phyloP scores from a whole-genome alignment of 1,284 basidiomycete species.

The Ustilago xerochloae region DNA sequence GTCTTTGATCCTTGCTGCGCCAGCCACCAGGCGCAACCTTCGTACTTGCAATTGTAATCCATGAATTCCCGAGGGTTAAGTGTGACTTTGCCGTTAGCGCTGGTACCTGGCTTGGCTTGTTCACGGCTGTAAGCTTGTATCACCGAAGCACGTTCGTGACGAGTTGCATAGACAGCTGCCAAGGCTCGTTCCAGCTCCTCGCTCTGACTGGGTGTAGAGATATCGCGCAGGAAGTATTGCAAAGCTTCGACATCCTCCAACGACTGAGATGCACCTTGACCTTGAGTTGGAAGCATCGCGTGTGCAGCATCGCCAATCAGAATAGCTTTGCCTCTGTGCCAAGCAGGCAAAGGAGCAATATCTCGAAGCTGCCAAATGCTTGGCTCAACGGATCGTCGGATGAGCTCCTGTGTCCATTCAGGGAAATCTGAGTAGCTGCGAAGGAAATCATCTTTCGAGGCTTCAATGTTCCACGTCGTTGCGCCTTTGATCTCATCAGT shows the following conservation, averaged over 20 bases:
- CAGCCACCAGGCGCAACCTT: slow-evolving; percentile 6
- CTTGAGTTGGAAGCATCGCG: slow-evolving; percentile 44
- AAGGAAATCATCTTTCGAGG: slow-evolving; percentile 37
- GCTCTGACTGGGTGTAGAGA: neutral
- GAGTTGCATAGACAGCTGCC: neutral
- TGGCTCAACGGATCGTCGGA: slow-evolving; percentile 69
- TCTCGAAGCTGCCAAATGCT: slow-evolving; percentile 67
- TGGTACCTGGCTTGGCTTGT: slow-evolving; percentile 13
- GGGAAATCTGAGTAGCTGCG: slow-evolving; percentile 51
- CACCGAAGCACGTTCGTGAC: slow-evolving; percentile 6
- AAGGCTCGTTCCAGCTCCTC: neutral
- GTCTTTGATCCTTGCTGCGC: neutral
- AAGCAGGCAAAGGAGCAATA: slow-evolving; percentile 56
- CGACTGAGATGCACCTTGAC: slow-evolving; percentile 30
- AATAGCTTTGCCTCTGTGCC: slow-evolving; percentile 58
- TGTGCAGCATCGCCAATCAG: slow-evolving; percentile 67
- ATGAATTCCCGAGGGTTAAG: slow-evolving; percentile 18
- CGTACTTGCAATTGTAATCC: slow-evolving; percentile 19
- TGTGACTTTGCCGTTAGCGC: slow-evolving; percentile 2
- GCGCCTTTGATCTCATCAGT: slow-evolving; percentile 3
- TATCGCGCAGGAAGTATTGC: slow-evolving; percentile 10
- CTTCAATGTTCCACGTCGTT: slow-evolving; percentile 3
- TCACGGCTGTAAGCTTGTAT: slow-evolving; percentile 16
- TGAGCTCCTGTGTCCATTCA: slow-evolving; percentile 71
- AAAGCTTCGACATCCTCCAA: slow-evolving; percentile 35